Conservation (phyloP, 305 asterid species). For the Andrographis paniculata region DNA sequence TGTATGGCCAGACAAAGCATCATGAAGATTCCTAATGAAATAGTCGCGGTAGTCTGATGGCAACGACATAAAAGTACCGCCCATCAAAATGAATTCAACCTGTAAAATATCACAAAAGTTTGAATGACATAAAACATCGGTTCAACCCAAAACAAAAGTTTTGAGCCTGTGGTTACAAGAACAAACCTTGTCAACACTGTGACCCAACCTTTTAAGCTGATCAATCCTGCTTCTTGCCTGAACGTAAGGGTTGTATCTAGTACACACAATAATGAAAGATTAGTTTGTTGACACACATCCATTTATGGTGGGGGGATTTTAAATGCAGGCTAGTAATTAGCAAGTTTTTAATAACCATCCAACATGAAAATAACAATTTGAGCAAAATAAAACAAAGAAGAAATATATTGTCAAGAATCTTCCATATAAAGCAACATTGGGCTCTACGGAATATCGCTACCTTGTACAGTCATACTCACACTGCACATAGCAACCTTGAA, state of each 20-base stretch:
- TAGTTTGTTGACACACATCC: slow-evolving; percentile 4
- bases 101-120: slow-evolving; percentile 24
- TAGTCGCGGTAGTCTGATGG: slow-evolving; percentile 94
- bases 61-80: slow-evolving; percentile 97
- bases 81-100: slow-evolving; percentile 99
- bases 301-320: background rate
- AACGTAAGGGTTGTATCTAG: slow-evolving; percentile 90
- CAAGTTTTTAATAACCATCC: slow-evolving; percentile 7
- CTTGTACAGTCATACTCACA: no score
- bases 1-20: slow-evolving; percentile 95
- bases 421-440: background rate
- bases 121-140: slow-evolving; percentile 1
- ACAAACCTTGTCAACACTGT: slow-evolving; percentile 92
- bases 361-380: slow-evolving; percentile 4
- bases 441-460: background rate
- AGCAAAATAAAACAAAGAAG: background rate
- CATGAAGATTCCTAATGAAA: slow-evolving; percentile 86
- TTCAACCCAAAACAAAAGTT: slow-evolving; percentile 14
- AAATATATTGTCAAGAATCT: background rate
- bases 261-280: slow-evolving; percentile 15
- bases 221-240: slow-evolving; percentile 97
- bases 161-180: slow-evolving; percentile 15
- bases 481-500: no score
- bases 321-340: slow-evolving; percentile 2
- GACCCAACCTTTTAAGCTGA: slow-evolving; percentile 95